Conservation (phyloP, 139 green algal genomes). For the Chlorella sp. region DNA sequence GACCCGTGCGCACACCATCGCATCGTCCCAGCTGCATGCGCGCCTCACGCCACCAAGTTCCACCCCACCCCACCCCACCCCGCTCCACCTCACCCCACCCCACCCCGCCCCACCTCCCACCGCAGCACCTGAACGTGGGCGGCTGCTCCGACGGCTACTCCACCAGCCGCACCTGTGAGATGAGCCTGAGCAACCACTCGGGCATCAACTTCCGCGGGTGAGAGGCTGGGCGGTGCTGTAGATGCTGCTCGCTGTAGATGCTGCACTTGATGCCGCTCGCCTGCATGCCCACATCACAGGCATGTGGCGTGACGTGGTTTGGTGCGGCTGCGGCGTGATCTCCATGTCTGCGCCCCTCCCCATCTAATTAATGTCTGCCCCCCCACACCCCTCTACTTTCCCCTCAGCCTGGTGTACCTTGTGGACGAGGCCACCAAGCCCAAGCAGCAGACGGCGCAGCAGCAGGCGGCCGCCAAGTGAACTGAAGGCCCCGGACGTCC, state of each 20-base stretch:
- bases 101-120: neutral
- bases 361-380: neutral
- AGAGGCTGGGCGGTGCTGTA: no score
- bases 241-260: no score
- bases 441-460: conserved; percentile 56
- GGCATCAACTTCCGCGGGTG: conserved; percentile 91
- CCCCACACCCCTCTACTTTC: neutral
- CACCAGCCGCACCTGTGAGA: conserved; percentile 94
- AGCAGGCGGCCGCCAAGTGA: no score
- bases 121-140: conserved; percentile 72
- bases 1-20: no score
- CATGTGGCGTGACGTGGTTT: no score
- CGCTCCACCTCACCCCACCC: neutral
- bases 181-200: conserved; percentile 89
- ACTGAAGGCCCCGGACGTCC: no score
- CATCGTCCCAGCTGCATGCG: no score
- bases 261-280: no score
- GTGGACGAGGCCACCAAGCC: conserved; percentile 89
- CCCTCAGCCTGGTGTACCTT: conserved; percentile 53
- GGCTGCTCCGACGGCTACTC: conserved; percentile 93
- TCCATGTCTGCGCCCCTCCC: neutral
- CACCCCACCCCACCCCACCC: no score
- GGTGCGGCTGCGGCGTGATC: no score
- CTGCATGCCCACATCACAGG: no score
- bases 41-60: no score